Base-by-base conservation (phyloP, 192 early-diverging fungal species). In the Mortierella claussenii region DNA sequence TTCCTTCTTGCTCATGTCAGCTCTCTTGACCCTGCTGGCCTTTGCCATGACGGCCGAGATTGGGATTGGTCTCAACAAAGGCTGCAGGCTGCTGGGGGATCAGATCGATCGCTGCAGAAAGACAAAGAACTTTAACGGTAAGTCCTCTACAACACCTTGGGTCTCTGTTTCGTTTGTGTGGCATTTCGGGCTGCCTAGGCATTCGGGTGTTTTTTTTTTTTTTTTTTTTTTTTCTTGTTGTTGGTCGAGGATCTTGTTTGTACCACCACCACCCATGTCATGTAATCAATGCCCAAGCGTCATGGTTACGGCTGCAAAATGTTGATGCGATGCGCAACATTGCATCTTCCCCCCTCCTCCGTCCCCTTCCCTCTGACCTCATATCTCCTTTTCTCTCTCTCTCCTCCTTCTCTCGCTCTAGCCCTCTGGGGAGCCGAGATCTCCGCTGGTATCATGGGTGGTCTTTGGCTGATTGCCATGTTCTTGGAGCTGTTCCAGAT, bases 11-110 rank as follows among this genome's bases (percentile, higher is more conserved):
- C 7, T 37, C 43, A 8, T 65, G 1, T 45, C 43, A 7, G 8
- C 5, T 3, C 2, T 60, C 10, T 37, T 51, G 33, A 50, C 62
- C 8, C 2, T 65, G 27, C 24, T 75, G 27, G n/a, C 71, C 8
- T 75, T 75, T 55, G 56, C 71, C 0, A 43, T 75, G 5, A 66
- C 63, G 45, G 71, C 48, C 2, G 63, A 75, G 51, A 75, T 75
- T 44, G 71, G 71, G 23, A 31, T 75, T 21, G 71, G 71, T 0
- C 9, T 75, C 40, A 66, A 59, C 55, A 75, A 60, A n/a, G 71
- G 57, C 0, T 75, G 71, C 23, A 60, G 42, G 15, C 10, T 75
- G 24, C 34, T 65, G 18, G 55, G 26, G 3, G 50, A 60, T 0
- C 9, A 31, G 17, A 44, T 26, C 3, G 3, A 48, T 33, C 13